These are phyloP conservation scores for Phalaenopsis hybrid DNA, from an alignment of 116 monocot genomes.

Conservation along the genomic window DNA sequence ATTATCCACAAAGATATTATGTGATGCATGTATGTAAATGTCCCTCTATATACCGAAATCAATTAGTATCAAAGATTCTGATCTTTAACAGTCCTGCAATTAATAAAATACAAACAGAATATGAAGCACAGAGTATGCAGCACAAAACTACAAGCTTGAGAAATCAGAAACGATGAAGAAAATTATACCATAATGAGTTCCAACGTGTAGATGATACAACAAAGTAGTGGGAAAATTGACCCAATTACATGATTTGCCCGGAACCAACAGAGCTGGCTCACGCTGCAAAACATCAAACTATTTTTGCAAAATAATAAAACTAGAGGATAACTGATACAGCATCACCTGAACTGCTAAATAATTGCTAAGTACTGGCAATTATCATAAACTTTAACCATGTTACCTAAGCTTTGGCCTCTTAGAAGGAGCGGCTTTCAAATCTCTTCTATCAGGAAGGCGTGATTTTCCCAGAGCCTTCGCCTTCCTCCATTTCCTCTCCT, in stretches of 20 bases:
- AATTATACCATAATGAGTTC: not conserved
- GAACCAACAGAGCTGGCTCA: not conserved
- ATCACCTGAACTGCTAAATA: not conserved
- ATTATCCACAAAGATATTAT: too few species aligned
- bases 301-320: not conserved
- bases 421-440: conserved; percentile 19
- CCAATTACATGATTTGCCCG: not conserved
- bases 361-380: not conserved
- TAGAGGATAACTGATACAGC: not conserved
- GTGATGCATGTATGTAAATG: too few species aligned
- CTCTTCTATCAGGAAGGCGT: conserved; percentile 24
- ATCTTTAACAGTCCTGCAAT: too few species aligned
- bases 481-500: conserved; percentile 61
- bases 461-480: conserved; percentile 48
- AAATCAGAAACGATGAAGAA: not conserved
- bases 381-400: not conserved
- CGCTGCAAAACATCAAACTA: not conserved
- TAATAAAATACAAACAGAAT: not conserved
- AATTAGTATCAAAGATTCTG: too few species aligned
- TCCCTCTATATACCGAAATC: too few species aligned
- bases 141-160: not conserved
- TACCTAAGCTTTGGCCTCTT: conserved; percentile 51
- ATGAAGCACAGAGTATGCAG: not conserved
- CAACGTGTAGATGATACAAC: not conserved
- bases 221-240: not conserved